Evolutionary conservation across 441 rosid species (phyloP), one percentile per base, ranked within the genome.

Genomic region (Raphanus hybrid): DNA sequence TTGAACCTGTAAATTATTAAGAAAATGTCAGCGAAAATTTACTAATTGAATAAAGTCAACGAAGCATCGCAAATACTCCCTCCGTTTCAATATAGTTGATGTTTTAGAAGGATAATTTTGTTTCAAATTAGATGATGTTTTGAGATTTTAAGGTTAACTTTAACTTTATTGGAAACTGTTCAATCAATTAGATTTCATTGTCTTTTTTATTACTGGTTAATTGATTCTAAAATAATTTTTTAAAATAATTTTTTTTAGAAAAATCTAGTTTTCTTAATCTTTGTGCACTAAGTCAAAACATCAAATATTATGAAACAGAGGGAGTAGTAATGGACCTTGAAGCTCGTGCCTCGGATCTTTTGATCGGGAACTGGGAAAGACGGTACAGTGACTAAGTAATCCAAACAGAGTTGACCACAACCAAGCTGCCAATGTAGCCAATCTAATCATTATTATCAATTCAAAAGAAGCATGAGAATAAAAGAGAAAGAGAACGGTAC

Each of bases 331-430:
- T n/a, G 0, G 35, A 92, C 98, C 94, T 89, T 86, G 64, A 81
- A 87, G 81, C 92, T 87, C 7, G 91, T 91, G 84, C 87, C 61
- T 77, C 92, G 76, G 80, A 89, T 91, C 84, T 92, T 94, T 76
- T 94, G 92, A 60, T 92, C 92, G 2, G 95, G 97, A 41, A 87
- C 83, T 57, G 97, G 97, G 77, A 81, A 94, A 77, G 91, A 81
- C 70, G 90, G 82, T 9, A 94, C 95, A 0, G 90, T 78, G 20
- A 92, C 98, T 85, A 90, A 83, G 79, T 88, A 88, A 86, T 90
- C 98, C 54, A 91, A 65, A 18, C 80, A 73, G 6, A 82, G 84
- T 43, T 83, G 86, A 74, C 97, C 96, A 73, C 91, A 88, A 11
- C 92, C 98, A 57, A 93, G 81, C 96, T 91, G 86, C 39, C 3